Conservation (phyloP, 495 filamentous ascomycete genomes). For the Podospora tetraspora region DNA sequence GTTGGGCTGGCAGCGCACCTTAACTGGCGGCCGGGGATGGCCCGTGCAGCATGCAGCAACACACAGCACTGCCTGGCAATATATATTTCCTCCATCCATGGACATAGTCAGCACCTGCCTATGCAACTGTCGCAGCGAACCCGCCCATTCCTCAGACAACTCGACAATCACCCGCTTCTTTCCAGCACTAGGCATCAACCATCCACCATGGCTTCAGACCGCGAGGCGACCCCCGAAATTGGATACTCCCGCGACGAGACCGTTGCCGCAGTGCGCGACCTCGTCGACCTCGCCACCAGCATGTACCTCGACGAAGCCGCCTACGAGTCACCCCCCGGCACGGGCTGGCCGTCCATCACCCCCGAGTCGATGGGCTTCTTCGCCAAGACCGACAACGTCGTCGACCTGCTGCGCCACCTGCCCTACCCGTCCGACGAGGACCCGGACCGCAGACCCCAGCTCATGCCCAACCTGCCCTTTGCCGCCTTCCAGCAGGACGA, state of each 20-base stretch:
- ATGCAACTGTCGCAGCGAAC: no score
- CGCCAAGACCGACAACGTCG: conserved; percentile 23
- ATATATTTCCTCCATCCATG: no score
- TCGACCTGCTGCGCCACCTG: conserved; percentile 23
- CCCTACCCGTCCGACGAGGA: conserved; percentile 13
- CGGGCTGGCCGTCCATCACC: conserved; percentile 21
- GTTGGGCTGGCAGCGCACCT: no score
- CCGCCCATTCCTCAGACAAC: no score
- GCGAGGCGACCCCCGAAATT: no score
- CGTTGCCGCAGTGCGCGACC: conserved; percentile 17
- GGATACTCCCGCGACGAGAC: conserved; percentile 23
- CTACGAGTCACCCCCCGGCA: conserved; percentile 15
- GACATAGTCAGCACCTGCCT: no score
- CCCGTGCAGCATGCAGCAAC: no score
- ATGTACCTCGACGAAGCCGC: conserved; percentile 20
- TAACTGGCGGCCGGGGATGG: no score
- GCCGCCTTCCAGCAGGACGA: conserved; percentile 8
- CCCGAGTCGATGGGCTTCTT: conserved; percentile 8
- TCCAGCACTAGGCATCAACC: no score
- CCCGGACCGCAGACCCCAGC: not conserved
- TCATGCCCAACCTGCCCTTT: conserved; percentile 12
- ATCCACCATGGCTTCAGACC: no score
- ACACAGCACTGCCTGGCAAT: no score
- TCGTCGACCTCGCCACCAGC: conserved; percentile 22
- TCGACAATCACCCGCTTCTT: no score